A percentile compares a stretch with the other conserved stretches of the same genome.
phyloP scores from a whole-genome alignment of 768 basidiomycete species.

The Russula dissimulans region DNA sequence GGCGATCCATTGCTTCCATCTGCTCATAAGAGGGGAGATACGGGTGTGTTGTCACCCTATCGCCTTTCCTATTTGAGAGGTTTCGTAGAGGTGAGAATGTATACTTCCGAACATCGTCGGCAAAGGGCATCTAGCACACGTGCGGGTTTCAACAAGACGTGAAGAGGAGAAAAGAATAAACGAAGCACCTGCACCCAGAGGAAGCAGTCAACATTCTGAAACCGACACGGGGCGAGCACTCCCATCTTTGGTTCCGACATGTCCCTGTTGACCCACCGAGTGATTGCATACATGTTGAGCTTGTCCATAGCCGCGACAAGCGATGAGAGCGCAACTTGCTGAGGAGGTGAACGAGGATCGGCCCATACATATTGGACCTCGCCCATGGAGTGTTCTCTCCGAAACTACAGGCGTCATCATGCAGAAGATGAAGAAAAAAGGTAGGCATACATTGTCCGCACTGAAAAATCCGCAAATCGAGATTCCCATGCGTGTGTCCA shows the following conservation, averaged over 20 bases:
- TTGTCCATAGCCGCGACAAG: conserved; percentile 73
- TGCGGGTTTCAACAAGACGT: neutral
- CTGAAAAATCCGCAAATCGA: conserved; percentile 83
- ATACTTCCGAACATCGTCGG: conserved; percentile 86
- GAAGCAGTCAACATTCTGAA: conserved; percentile 66
- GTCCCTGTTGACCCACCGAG: conserved; percentile 71
- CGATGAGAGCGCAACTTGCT: conserved; percentile 81
- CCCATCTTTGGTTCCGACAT: conserved; percentile 81
- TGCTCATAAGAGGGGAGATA: conserved; percentile 76
- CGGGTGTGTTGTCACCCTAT: conserved; percentile 63
- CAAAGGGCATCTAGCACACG: conserved; percentile 76
- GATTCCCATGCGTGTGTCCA: conserved; percentile 75
- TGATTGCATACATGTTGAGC: conserved; percentile 63
- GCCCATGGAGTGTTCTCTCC: conserved; percentile 71
- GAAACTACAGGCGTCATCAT: conserved; percentile 44
- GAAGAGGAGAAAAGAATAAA: neutral
- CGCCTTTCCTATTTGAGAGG: conserved; percentile 68
- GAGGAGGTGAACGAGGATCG: conserved; percentile 50
- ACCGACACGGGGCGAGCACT: conserved; percentile 51
- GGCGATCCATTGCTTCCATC: conserved; percentile 70
- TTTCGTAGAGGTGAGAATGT: conserved; percentile 73
- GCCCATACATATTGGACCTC: conserved; percentile 85
- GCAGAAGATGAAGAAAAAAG: neutral
- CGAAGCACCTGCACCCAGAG: conserved; percentile 72
- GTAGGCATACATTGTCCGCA: conserved; percentile 43